Evolutionary conservation across 2,329 filamentous ascomycete species (phyloP).

Genomic region (Fusarium austroafricanum): DNA sequence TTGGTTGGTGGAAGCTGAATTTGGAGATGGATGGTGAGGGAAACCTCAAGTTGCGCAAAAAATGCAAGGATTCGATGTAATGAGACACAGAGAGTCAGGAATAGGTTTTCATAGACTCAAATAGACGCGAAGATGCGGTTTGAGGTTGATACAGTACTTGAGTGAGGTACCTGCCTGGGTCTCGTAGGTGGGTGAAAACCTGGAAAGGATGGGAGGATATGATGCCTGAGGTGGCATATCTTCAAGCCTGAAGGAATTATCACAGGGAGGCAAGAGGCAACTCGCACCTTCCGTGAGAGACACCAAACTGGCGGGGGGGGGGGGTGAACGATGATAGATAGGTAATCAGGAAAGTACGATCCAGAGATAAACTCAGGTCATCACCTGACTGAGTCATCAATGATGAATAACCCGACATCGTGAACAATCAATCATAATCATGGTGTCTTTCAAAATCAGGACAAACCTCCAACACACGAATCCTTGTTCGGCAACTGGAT

Average conservation of each 20-base stretch:
- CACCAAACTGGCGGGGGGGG: background rate
- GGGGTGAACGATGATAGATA: background rate
- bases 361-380: background rate
- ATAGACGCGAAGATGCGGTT: background rate
- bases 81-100: slow-evolving; percentile 14
- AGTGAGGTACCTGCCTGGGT: too few species aligned
- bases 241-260: background rate
- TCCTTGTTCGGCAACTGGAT: background rate
- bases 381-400: slow-evolving; percentile 5
- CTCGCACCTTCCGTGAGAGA: slow-evolving; percentile 1
- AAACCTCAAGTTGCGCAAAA: slow-evolving; percentile 16
- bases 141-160: background rate
- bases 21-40: slow-evolving; percentile 21
- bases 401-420: background rate
- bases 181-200: background rate
- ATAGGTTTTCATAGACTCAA: background rate
- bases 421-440: too few species aligned
- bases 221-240: slow-evolving; percentile 11
- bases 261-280: background rate
- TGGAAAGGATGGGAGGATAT: too few species aligned
- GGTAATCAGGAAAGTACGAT: background rate
- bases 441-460: slow-evolving; percentile 9
- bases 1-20: slow-evolving; percentile 38
- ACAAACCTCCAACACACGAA: slow-evolving; percentile 9
- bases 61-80: slow-evolving; percentile 14